Conservation (phyloP, 768 basidiomycete species). For the Amanita pallidorosea region DNA sequence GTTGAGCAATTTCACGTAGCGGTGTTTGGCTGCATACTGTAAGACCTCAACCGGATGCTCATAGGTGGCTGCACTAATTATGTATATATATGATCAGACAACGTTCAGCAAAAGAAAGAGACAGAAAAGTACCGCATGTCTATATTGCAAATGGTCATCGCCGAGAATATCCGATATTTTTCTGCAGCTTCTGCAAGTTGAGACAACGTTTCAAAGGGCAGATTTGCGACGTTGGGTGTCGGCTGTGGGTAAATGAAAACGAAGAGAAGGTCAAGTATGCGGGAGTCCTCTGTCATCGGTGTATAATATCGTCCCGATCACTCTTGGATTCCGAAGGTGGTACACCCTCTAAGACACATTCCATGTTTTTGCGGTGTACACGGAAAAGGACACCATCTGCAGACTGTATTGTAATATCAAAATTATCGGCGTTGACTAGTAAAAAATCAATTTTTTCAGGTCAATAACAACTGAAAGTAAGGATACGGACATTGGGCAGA, state of each 20-base stretch:
- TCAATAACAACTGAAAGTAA: too few relatives aligned
- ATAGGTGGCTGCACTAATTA: background rate
- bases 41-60: constrained; percentile 5
- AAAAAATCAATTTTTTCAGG: too few relatives aligned
- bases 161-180: constrained; percentile 14
- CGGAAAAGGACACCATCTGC: too few relatives aligned
- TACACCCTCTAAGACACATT: too few relatives aligned
- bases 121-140: constrained; percentile 8
- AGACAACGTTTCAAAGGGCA: constrained; percentile 6
- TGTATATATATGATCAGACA: background rate
- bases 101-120: background rate
- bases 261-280: constrained; percentile 2
- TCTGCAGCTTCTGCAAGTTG: constrained; percentile 14
- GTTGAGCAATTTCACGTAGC: background rate
- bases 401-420: too few relatives aligned
- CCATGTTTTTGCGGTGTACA: too few relatives aligned
- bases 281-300: too few relatives aligned
- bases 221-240: constrained; percentile 5
- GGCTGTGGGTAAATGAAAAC: constrained; percentile 10
- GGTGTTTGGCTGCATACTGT: constrained; percentile 4
- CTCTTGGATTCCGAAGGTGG: too few relatives aligned
- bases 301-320: too few relatives aligned
- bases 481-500: too few relatives aligned
- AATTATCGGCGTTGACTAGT: too few relatives aligned
- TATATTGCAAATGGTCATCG: constrained; percentile 13